phyloP scores from a whole-genome alignment of 169 alveolate species.

The Plasmodium inui region DNA sequence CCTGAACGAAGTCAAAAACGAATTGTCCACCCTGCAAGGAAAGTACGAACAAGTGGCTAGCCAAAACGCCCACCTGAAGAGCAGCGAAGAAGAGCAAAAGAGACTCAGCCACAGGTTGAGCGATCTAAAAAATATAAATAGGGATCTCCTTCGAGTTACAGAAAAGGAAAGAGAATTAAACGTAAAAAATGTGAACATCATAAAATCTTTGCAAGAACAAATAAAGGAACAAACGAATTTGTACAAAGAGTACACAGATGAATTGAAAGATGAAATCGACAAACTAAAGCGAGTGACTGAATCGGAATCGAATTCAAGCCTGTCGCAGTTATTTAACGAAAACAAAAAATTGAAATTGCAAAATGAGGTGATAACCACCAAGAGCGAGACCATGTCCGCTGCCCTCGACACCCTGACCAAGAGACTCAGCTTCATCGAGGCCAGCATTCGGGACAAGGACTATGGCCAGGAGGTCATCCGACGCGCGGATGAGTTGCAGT shows the following conservation, averaged over 20 bases:
- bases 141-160: slow-evolving; percentile 42
- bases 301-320: neutral
- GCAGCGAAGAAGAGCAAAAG: slow-evolving; percentile 66
- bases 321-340: slow-evolving; percentile 38
- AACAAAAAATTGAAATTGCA: slow-evolving; percentile 72
- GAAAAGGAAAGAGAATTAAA: slow-evolving; percentile 75
- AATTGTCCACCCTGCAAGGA: slow-evolving; percentile 17
- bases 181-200: slow-evolving; percentile 61
- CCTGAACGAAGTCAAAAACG: slow-evolving; percentile 20
- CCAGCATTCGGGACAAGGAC: slow-evolving; percentile 57
- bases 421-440: slow-evolving; percentile 68
- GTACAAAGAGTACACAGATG: slow-evolving; percentile 60
- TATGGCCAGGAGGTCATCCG: slow-evolving; percentile 56
- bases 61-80: slow-evolving; percentile 28
- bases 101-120: slow-evolving; percentile 16
- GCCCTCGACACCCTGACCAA: slow-evolving; percentile 52
- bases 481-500: slow-evolving; percentile 57
- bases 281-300: slow-evolving; percentile 15
- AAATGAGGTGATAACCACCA: slow-evolving; percentile 67
- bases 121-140: slow-evolving; percentile 58
- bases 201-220: slow-evolving; percentile 44
- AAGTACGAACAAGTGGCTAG: slow-evolving; percentile 19
- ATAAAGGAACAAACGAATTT: slow-evolving; percentile 74
- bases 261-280: slow-evolving; percentile 39
- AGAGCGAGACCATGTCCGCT: slow-evolving; percentile 62